These are phyloP conservation scores for Coemansia sp. DNA, from an alignment of 192 early-diverging fungal genomes.

Conservation along the genomic window DNA sequence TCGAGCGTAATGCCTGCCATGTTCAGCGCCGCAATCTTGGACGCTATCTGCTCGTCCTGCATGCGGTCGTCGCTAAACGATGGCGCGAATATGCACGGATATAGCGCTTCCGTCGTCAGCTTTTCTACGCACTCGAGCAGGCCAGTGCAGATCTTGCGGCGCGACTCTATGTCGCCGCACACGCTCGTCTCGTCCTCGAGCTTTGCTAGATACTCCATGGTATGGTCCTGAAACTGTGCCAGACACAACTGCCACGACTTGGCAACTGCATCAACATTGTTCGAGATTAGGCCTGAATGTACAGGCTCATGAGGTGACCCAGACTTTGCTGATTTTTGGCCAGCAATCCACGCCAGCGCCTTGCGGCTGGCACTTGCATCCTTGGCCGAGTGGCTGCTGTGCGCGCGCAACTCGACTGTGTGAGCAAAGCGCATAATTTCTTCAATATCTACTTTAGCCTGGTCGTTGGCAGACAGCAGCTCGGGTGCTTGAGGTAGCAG, in stretches of 20 bases:
- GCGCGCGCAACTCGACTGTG: conserved; percentile 22
- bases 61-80: conserved; percentile 54
- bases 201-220: conserved; percentile 10
- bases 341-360: conserved; percentile 35
- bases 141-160: conserved; percentile 19
- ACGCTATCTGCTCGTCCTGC: conserved; percentile 64
- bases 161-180: conserved; percentile 45
- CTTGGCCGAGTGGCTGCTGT: conserved; percentile 2
- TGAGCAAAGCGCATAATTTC: conserved; percentile 41
- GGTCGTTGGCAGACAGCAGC: conserved; percentile 24
- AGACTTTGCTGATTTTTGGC: conserved; percentile 10
- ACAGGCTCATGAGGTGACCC: not conserved
- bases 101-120: conserved; percentile 30
- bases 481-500: conserved; percentile 32
- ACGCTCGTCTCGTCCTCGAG: conserved; percentile 45
- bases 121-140: conserved; percentile 49
- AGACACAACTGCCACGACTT: conserved; percentile 34
- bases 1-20: conserved; percentile 60
- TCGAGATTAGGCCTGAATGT: not conserved
- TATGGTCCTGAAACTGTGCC: conserved; percentile 25
- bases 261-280: conserved; percentile 13
- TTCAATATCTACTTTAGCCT: conserved; percentile 34
- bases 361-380: not conserved
- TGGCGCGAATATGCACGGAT: conserved; percentile 41
- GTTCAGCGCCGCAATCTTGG: conserved; percentile 68